Evolutionary conservation across 2,329 filamentous ascomycete genomes (phyloP).

Genomic region (Calcarisporium arbuscula): DNA sequence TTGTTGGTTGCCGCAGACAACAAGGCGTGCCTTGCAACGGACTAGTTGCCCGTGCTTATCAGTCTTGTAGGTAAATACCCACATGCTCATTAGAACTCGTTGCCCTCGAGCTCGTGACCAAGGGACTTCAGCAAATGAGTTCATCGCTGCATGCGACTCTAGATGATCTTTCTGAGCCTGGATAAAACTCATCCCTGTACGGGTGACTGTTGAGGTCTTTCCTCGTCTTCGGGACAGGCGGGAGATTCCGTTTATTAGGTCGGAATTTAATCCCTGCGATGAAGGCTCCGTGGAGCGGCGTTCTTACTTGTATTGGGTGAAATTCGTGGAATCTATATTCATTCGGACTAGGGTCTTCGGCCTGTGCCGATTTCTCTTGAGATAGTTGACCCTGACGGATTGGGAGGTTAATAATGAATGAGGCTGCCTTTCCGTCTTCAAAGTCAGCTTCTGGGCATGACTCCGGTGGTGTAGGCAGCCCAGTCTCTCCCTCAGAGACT

Average conservation of each 20-base stretch:
- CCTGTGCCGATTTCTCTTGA: background rate
- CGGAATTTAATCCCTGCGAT: too few relatives aligned
- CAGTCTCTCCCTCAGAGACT: background rate
- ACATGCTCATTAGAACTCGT: background rate
- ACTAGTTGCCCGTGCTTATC: background rate
- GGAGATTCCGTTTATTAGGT: too few relatives aligned
- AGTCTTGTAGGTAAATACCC: too few relatives aligned
- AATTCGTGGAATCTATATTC: slow-evolving; percentile 1
- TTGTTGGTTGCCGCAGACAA: slow-evolving; percentile 1
- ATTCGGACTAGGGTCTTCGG: too few relatives aligned
- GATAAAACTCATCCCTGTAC: background rate
- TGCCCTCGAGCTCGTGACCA: background rate
- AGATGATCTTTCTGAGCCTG: background rate
- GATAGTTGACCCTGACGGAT: background rate
- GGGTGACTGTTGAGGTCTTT: background rate
- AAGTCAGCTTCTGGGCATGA: too few relatives aligned
- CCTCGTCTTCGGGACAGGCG: background rate
- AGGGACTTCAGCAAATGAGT: background rate
- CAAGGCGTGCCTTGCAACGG: background rate
- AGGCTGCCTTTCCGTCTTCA: background rate
- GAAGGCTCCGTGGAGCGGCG: too few relatives aligned
- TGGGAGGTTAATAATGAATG: background rate
- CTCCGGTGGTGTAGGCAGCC: too few relatives aligned
- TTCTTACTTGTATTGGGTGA: background rate
- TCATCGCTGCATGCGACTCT: background rate